Evolutionary conservation across 768 basidiomycete species (phyloP).

Genomic region (Cystofilobasidium ferigula): DNA sequence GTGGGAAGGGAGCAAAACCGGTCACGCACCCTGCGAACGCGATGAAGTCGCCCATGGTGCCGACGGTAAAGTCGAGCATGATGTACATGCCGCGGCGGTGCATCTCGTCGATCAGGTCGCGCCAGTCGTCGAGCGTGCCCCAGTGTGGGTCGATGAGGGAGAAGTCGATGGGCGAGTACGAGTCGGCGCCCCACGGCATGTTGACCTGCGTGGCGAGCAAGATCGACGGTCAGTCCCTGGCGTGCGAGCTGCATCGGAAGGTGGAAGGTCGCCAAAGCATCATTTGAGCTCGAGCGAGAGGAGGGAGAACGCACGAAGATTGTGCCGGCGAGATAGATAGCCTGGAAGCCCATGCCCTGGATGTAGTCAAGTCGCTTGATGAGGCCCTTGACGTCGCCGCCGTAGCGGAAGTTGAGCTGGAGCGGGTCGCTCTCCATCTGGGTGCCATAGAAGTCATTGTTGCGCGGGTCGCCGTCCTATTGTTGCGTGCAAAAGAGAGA

Average conservation of each 20-base stretch:
- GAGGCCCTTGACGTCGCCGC: conserved; percentile 78
- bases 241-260: too few species aligned
- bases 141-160: conserved; percentile 84
- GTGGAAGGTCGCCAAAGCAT: too few species aligned
- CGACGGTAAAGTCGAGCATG: conserved; percentile 87
- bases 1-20: neutral
- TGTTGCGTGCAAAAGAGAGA: neutral
- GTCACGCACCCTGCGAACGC: conserved; percentile 63
- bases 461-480: conserved; percentile 70
- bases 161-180: conserved; percentile 83
- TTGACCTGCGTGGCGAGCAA: conserved; percentile 6
- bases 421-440: conserved; percentile 72
- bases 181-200: conserved; percentile 26
- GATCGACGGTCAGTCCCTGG: too few species aligned
- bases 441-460: conserved; percentile 78
- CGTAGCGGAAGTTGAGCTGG: conserved; percentile 78
- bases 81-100: conserved; percentile 79
- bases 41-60: conserved; percentile 78
- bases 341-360: conserved; percentile 71
- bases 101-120: conserved; percentile 57
- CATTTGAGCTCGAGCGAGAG: too few species aligned
- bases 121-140: conserved; percentile 75
- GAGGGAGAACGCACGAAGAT: conserved; percentile 55
- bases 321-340: conserved; percentile 85
- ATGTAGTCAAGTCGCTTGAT: conserved; percentile 69